These are phyloP conservation scores for Hypoxylon sp. DNA, from an alignment of 2,329 filamentous ascomycete species.

Conservation along the genomic window DNA sequence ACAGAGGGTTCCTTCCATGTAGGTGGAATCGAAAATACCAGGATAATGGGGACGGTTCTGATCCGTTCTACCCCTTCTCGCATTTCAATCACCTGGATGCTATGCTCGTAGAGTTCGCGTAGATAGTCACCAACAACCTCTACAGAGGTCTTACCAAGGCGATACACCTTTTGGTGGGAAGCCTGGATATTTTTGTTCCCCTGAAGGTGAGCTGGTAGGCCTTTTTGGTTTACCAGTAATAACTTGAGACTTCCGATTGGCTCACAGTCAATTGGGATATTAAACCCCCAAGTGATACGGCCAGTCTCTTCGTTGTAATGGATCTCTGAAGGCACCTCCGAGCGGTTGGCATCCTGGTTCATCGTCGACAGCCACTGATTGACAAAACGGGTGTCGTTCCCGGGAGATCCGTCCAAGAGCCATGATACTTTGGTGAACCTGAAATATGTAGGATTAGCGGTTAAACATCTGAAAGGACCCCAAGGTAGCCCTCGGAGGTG, in stretches of 20 bases:
- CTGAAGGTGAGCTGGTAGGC: background rate
- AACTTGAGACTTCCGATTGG: background rate
- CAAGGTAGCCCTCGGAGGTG: background rate
- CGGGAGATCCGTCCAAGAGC: background rate
- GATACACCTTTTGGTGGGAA: background rate
- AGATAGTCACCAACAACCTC: background rate
- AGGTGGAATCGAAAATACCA: background rate
- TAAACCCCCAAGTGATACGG: background rate
- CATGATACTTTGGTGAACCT: background rate
- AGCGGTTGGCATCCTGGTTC: background rate
- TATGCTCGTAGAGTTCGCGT: background rate
- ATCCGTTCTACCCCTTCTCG: background rate
- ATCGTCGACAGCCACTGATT: background rate
- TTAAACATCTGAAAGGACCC: background rate
- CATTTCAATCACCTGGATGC: background rate
- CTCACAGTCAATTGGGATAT: background rate
- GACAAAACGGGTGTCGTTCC: background rate
- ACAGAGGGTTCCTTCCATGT: background rate
- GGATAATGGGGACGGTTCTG: background rate
- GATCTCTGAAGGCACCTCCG: background rate
- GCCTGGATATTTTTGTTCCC: background rate
- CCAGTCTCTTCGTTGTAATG: background rate
- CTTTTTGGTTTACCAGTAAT: background rate
- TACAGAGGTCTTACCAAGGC: background rate
- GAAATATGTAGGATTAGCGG: background rate